Conservation (phyloP, 345 rosid genomes). For the Murraya koenigii region DNA sequence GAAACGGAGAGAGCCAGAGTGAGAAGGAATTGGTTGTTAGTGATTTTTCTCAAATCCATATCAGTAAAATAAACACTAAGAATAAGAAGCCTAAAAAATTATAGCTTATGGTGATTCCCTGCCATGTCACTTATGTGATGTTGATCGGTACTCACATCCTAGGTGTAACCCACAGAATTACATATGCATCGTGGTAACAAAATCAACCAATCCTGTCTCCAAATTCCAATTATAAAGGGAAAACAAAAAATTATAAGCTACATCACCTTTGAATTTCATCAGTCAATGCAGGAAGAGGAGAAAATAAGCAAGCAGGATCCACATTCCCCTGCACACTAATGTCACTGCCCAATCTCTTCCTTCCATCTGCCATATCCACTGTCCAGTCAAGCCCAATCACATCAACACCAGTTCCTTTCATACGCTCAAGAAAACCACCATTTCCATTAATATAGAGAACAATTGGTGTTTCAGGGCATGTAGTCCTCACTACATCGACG, state of each 20-base stretch:
- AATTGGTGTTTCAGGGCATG: constrained; percentile 80
- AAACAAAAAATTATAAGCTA: background rate
- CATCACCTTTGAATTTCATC: constrained; percentile 73
- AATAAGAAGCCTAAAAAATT: background rate
- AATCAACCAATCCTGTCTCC: background rate
- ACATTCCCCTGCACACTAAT: constrained; percentile 88
- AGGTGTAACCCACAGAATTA: background rate
- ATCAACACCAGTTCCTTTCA: constrained; percentile 86
- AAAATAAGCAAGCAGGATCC: constrained; percentile 82
- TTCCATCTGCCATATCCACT: constrained; percentile 90
- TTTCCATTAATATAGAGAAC: constrained; percentile 93
- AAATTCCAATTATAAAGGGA: background rate
- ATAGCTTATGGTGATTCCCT: background rate
- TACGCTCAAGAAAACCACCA: constrained; percentile 89
- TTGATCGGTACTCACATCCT: background rate
- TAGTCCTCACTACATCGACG: constrained; percentile 50
- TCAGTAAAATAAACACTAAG: background rate
- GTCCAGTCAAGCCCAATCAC: constrained; percentile 98
- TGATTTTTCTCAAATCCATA: background rate
- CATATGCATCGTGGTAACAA: background rate
- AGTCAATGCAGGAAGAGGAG: constrained; percentile 72
- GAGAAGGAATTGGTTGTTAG: background rate
- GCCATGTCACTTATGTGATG: background rate
- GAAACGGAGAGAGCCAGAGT: background rate
- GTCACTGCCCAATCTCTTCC: constrained; percentile 62